phyloP scores from a whole-genome alignment of 768 basidiomycete genomes.

The Phaeotremella fagi region DNA sequence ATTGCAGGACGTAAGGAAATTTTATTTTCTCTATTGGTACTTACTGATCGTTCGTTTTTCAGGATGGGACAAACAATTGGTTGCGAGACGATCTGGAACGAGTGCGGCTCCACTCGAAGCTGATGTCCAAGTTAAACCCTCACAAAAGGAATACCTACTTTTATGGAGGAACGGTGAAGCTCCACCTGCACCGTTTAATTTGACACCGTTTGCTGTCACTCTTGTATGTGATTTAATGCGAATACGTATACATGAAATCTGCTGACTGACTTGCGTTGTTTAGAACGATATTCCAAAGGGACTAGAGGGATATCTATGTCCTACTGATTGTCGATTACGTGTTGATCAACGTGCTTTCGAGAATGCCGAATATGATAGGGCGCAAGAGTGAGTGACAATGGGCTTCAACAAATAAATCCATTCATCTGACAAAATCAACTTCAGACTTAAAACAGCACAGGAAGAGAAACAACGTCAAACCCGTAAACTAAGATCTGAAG shows the following conservation, averaged over 20 bases:
- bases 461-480: slow-evolving; percentile 78
- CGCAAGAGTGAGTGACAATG: slow-evolving; percentile 63
- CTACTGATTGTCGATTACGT: slow-evolving; percentile 86
- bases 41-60: neutral
- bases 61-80: slow-evolving; percentile 85
- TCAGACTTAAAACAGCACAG: slow-evolving; percentile 42
- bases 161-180: slow-evolving; percentile 93
- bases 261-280: too few relatives aligned
- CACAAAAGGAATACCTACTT: slow-evolving; percentile 67
- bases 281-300: slow-evolving; percentile 73
- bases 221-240: slow-evolving; percentile 48
- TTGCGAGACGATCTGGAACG: slow-evolving; percentile 68
- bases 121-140: slow-evolving; percentile 24
- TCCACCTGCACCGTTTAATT: slow-evolving; percentile 76
- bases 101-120: slow-evolving; percentile 43
- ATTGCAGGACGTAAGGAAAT: slow-evolving; percentile 67
- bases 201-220: slow-evolving; percentile 89
- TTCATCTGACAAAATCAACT: neutral
- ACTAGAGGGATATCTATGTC: slow-evolving; percentile 67
- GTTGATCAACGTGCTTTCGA: slow-evolving; percentile 96
- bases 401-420: neutral
- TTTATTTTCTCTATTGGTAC: neutral
- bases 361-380: slow-evolving; percentile 73
- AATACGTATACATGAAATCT: neutral
- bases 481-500: slow-evolving; percentile 69